These are phyloP conservation scores for Mycena haematopus DNA, from an alignment of 768 basidiomycete species.

Conservation along the genomic window DNA sequence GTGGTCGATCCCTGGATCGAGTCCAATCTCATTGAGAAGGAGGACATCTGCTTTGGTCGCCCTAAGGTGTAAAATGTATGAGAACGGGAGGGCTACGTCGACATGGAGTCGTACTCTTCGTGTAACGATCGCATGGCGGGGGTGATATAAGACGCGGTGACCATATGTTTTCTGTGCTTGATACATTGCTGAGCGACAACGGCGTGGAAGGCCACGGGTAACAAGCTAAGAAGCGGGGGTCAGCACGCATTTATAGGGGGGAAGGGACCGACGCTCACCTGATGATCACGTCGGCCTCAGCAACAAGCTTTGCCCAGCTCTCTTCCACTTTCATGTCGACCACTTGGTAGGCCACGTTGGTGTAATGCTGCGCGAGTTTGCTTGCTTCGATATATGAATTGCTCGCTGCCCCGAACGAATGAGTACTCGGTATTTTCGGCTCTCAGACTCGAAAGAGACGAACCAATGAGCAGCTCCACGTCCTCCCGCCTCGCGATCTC, in stretches of 20 bases:
- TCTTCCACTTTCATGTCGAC: constrained; percentile 63
- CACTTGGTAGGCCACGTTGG: constrained; percentile 59
- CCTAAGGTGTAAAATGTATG: constrained; percentile 41
- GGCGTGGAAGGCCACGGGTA: constrained; percentile 80
- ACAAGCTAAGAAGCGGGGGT: constrained; percentile 56
- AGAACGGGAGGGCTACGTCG: neutral
- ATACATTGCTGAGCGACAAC: constrained; percentile 78
- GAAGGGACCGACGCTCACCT: constrained; percentile 55
- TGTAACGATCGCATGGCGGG: constrained; percentile 74
- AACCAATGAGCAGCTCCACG: constrained; percentile 79
- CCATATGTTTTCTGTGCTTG: constrained; percentile 69
- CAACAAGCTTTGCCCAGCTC: constrained; percentile 58
- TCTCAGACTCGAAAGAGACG: constrained; percentile 32
- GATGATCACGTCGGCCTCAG: constrained; percentile 77
- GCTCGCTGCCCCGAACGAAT: constrained; percentile 59
- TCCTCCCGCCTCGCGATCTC: constrained; percentile 68
- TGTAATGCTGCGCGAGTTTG: constrained; percentile 48
- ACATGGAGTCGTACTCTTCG: constrained; percentile 50
- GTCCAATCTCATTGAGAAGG: constrained; percentile 87
- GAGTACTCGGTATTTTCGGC: neutral
- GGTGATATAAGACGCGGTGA: constrained; percentile 93
- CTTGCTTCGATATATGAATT: constrained; percentile 69
- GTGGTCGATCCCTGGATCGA: constrained; percentile 92
- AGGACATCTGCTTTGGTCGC: constrained; percentile 69
- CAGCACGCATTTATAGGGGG: neutral